These are phyloP conservation scores for Aspergillus sp. DNA, from an alignment of 2,329 filamentous ascomycete genomes.

Conservation along the genomic window DNA sequence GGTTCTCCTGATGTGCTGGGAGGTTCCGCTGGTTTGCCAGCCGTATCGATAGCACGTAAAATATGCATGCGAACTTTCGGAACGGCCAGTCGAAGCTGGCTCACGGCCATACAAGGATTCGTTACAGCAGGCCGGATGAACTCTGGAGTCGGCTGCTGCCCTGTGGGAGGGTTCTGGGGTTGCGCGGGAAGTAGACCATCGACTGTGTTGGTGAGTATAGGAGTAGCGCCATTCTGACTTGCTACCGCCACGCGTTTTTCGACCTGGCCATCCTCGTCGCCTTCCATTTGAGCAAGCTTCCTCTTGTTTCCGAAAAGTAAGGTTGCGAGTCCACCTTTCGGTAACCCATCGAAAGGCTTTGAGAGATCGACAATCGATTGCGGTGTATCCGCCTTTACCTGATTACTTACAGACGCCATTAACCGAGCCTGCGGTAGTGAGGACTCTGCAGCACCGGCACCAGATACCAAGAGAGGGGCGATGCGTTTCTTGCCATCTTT, in stretches of 20 bases:
- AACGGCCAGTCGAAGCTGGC: slow-evolving; percentile 81
- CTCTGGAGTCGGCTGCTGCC: slow-evolving; percentile 70
- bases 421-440: slow-evolving; percentile 87
- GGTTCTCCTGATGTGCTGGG: slow-evolving; percentile 36
- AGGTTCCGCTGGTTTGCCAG: slow-evolving; percentile 45
- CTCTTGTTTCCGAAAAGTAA: slow-evolving; percentile 92
- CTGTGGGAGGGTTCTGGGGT: slow-evolving; percentile 59
- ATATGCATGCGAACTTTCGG: slow-evolving; percentile 84
- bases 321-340: slow-evolving; percentile 80
- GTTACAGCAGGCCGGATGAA: slow-evolving; percentile 85
- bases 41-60: slow-evolving; percentile 70
- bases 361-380: slow-evolving; percentile 85
- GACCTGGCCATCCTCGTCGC: slow-evolving; percentile 67
- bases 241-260: slow-evolving; percentile 61
- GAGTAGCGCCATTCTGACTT: slow-evolving; percentile 66
- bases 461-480: slow-evolving; percentile 85
- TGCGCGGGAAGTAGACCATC: slow-evolving; percentile 77
- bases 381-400: slow-evolving; percentile 68
- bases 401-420: slow-evolving; percentile 70
- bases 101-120: slow-evolving; percentile 77
- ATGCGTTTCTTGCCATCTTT: slow-evolving; percentile 98
- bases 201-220: slow-evolving; percentile 72
- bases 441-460: slow-evolving; percentile 80
- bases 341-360: slow-evolving; percentile 89
- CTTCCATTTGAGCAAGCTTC: slow-evolving; percentile 71